Conservation (phyloP, 2,329 filamentous ascomycete species). For the Trichoderma gracile region DNA sequence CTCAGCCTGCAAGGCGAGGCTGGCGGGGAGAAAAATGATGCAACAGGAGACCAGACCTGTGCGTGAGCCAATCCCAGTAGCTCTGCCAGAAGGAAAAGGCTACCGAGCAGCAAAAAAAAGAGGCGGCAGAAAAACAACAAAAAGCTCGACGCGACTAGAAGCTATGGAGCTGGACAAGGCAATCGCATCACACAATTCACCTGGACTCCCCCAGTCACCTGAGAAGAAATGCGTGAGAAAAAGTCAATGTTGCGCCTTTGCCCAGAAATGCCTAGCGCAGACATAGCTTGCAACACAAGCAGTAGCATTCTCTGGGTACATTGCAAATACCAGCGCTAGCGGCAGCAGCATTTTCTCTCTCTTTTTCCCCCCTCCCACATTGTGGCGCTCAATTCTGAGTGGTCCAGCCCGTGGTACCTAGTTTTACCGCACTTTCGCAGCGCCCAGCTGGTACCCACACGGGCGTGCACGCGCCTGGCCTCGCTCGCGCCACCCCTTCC, state of each 20-base stretch:
- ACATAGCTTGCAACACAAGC: not conserved
- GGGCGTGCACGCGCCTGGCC: constrained; percentile 26
- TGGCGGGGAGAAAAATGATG: too few species aligned
- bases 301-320: constrained; percentile 7
- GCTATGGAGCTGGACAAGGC: constrained; percentile 6
- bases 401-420: not conserved
- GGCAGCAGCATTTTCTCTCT: not conserved
- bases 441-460: not conserved
- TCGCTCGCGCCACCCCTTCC: constrained; percentile 30
- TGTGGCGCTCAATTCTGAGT: too few species aligned
- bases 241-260: not conserved
- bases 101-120: too few species aligned
- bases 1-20: too few species aligned
- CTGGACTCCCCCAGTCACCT: not conserved
- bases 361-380: too few species aligned
- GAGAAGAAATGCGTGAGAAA: constrained; percentile 6
- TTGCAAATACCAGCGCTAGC: not conserved
- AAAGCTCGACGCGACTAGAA: constrained; percentile 16
- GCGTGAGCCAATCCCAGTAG: too few species aligned
- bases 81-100: too few species aligned
- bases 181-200: constrained; percentile 10
- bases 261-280: constrained; percentile 8
- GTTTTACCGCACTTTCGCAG: not conserved
- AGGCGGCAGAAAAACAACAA: constrained; percentile 11
- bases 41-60: too few species aligned